These are phyloP conservation scores for Fusarium floridanum DNA, from an alignment of 2,329 filamentous ascomycete genomes.

Conservation along the genomic window DNA sequence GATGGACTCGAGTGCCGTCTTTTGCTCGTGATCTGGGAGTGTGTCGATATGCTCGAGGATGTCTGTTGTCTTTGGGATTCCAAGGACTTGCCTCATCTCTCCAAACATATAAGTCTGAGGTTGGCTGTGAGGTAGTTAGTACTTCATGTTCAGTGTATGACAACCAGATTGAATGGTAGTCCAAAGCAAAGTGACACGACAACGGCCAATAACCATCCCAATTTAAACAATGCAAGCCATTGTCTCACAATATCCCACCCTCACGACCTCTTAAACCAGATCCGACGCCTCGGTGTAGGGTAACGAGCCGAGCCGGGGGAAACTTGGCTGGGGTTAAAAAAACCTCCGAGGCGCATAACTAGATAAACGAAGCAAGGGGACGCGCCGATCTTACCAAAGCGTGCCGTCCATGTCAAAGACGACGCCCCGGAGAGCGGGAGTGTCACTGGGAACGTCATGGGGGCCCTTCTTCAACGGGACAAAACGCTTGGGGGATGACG, in stretches of 20 bases:
- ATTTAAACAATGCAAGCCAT: background rate
- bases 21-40: conserved; percentile 72
- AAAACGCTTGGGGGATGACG: conserved; percentile 61
- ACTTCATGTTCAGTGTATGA: background rate
- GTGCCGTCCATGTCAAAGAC: conserved; percentile 98
- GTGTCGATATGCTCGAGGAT: conserved; percentile 90
- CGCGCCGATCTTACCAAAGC: conserved; percentile 75
- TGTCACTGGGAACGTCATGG: conserved; percentile 45
- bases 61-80: conserved; percentile 79
- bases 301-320: conserved; percentile 4
- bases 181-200: background rate
- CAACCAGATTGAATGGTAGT: background rate
- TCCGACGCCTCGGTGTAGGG: conserved; percentile 19
- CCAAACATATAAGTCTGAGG: conserved; percentile 97
- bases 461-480: conserved; percentile 64
- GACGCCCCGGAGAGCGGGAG: conserved; percentile 67
- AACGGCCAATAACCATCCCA: background rate
- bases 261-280: background rate
- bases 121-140: conserved; percentile 64
- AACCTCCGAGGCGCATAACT: conserved; percentile 1
- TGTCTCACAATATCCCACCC: background rate
- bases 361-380: conserved; percentile 1
- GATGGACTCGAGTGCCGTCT: conserved; percentile 78
- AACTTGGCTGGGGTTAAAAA: background rate
- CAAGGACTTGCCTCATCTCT: conserved; percentile 83